Evolutionary conservation across 1,284 basidiomycete genomes (phyloP), one percentile per base, ranked within the genome.

Genomic region (Boletus albobrunnescens): DNA sequence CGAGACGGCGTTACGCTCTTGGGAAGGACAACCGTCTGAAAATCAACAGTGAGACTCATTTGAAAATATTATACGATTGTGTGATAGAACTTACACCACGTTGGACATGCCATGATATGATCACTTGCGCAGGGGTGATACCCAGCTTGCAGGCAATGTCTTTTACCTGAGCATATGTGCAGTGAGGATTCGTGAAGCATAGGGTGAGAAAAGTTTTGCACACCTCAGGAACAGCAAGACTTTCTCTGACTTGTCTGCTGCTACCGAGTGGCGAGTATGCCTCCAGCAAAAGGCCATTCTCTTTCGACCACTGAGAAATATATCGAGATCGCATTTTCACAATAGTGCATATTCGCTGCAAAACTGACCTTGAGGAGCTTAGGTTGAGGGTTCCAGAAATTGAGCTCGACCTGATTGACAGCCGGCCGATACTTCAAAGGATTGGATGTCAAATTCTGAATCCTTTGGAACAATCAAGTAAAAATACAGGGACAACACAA

Each of bases 321-420:
- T 12, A 4, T 7, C 19, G 3, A 31, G 30, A 31, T 31, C 14
- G n/a, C 6, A 30, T n/a, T n/a, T n/a, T n/a, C n/a, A n/a, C n/a
- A 50, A 24, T 41, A 3, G 3, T 4, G 4, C 27, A 26, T 35
- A 32, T 9, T 20, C 14, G 14, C 8, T 33, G n/a, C 6, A 26
- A 38, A 17, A 36, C 50, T 49, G 56, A 83, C 87, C 69, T 81
- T 72, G 47, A 91, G 68, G 30, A 94, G 75, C 57, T 91, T 87
- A 1, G 84, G 83, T 65, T 94, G 91, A 16, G 91, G 87, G 64
- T 85, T 82, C 75, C 80, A 88, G 65, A 79, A 87, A 67, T 77
- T 91, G 26, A 93, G 76, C 63, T 94, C 92, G 44, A 94, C 85
- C 64, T 93, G 84, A 60, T 89, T 86, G 50, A 90, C 79, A 24